Percentiles rank a stretch among this genome's conserved stretches.
phyloP scores from a whole-genome alignment of 495 filamentous ascomycete species.

The Rusavskia elegans region DNA sequence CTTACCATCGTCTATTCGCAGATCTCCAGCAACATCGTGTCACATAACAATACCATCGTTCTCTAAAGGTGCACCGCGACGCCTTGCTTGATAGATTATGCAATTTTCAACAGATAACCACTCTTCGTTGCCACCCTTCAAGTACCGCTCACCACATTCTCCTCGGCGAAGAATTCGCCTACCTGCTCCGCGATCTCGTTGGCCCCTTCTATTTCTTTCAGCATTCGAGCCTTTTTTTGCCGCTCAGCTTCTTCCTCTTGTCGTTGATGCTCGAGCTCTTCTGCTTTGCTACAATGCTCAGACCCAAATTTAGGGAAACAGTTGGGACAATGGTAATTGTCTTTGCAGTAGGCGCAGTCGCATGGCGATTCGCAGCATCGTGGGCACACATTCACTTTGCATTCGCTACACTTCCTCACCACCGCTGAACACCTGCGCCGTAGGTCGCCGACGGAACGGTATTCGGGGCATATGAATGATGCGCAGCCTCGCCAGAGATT shows the following conservation, averaged over 20 bases:
- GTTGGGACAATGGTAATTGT: conserved; percentile 37
- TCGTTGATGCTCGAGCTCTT: conserved; percentile 14
- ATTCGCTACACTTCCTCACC: conserved; percentile 36
- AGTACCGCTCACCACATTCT: too few species aligned
- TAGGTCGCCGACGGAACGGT: conserved; percentile 32
- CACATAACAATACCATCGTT: too few species aligned
- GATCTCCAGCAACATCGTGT: too few species aligned
- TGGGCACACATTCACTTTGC: conserved; percentile 39
- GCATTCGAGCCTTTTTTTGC: conserved; percentile 29
- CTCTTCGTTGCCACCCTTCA: too few species aligned
- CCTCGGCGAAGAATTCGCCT: conserved; percentile 24
- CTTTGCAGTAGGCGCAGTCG: conserved; percentile 36
- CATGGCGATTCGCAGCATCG: conserved; percentile 35
- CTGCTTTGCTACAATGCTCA: conserved; percentile 25
- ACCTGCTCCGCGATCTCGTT: conserved; percentile 30
- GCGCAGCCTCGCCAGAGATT: conserved; percentile 41
- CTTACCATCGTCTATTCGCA: too few species aligned
- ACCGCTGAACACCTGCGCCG: conserved; percentile 31
- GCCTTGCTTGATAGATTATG: too few species aligned
- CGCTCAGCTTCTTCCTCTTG: conserved; percentile 25
- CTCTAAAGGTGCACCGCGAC: too few species aligned
- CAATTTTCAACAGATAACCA: too few species aligned
- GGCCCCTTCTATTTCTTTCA: conserved; percentile 19
- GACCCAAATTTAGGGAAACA: conserved; percentile 27
- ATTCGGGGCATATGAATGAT: conserved; percentile 38